Evolutionary conservation across 1,284 basidiomycete genomes (phyloP), one percentile per base, ranked within the genome.

Genomic region (Tylopilus sp.): DNA sequence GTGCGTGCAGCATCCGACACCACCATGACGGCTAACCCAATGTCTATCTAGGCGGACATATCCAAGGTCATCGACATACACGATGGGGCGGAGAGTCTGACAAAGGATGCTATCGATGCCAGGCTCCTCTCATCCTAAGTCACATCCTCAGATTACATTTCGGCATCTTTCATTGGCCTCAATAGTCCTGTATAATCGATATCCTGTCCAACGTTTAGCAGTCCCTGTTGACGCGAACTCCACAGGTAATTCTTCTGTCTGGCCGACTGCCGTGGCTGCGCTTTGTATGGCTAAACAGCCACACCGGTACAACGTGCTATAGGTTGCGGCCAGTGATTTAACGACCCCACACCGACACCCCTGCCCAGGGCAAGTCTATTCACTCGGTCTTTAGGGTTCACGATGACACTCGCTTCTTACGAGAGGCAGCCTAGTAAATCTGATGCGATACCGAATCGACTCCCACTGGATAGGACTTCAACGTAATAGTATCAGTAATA

Each of bases 71-170:
- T 95, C 50, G 90, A 94, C 56, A 74, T 92, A 25, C 72, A 83
- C 23, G 92, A 94, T 44, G 91, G 89, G 0, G 77, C 85, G 3
- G 92, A 94, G 59, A 77, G 78, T 21, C 72, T 95, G 36, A 93
- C 90, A 18, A 84, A 82, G 58, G 81, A 86, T 38, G 66, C 63
- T 9, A 75, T 95, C 38, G 81, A 93, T 56, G 67, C 78, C 15
- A 80, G 81, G 55, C 69, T 93, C 38, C 71, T 81, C 9, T 38
- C 45, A 15, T 55, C 44, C 7, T 56, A n/a, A 38, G 16, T 43
- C 12, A 40, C 30, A 12, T 23, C 30, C 38, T 30, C 6, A 10
- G 6, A 44, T 34, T 23, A 18, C 35, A 18, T 34, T 29, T 13
- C 29, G 16, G 30, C 41, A 36, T 6, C 23, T 31, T 3, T 11